Evolutionary conservation across 2,329 filamentous ascomycete species (phyloP), one percentile per base, ranked within the genome.

Genomic region (Xylaria sp.): DNA sequence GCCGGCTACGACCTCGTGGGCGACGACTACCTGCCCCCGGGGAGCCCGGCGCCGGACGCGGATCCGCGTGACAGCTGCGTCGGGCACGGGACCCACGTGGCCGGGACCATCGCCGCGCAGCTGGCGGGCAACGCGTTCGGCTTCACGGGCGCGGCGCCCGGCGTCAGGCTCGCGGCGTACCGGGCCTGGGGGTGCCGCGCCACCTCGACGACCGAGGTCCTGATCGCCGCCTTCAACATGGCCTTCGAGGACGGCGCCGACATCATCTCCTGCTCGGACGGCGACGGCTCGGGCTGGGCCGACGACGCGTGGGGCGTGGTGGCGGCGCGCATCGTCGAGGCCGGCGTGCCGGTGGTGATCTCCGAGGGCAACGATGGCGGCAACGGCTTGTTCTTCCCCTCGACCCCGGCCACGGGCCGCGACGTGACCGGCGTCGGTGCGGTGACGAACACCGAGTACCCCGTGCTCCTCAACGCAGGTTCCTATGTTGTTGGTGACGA

Each of bases 71-170:
- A 46, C 11, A 9, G 16, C 17, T 46, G 44, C 17, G 18, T 16
- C 9, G 43, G 50, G 11, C 50, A 52, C 20, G 50, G 50, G 7
- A 52, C 49, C 4, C 43, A 34, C 16, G 29, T 34, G 16, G 29
- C 29, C 11, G 29, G 29, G 16, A 34, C 40, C 9, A 43, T 52
- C 4, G 34, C 49, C 2, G 49, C 42, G 20, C 39, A 46, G 22
- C 37, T 52, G 2, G 49, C 73, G 53, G 52, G 65, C 7, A 70
- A 74, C 42, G 59, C 58, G 0, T 67, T 71, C 22, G 68, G 70
- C 40, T 74, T 75, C 58, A 72, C 67, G 20, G 75, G 74, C 29
- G 74, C 71, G 20, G 71, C 72, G 4, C 74, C 73, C 2, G 70
- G 69, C 38, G 74, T 70, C 2, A 74, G 65, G 11, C 59, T 78